Base-by-base conservation (phyloP, 768 basidiomycete species). In the Butyriboletus loyo region DNA sequence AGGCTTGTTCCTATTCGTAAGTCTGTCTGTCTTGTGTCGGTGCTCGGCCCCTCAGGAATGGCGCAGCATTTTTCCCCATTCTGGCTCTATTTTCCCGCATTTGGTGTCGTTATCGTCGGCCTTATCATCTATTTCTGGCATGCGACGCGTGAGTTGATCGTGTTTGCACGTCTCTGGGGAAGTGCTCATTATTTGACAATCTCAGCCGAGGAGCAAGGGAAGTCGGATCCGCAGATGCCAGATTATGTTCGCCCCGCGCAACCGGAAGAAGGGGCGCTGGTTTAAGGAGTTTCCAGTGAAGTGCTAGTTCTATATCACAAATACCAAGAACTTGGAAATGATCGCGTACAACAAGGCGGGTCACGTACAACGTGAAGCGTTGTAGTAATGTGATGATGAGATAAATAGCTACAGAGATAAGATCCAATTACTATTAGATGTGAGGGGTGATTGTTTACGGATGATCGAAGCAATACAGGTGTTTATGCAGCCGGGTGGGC, bases 51-150 rank as follows among this genome's bases (percentile, higher is more conserved):
- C 48, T 64, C n/a, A 56, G 25, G 39, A 31, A 24, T 36, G 44
- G 34, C 52, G 48, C 57, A 92, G 90, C 86, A 91, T 58, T 92
- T 82, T 73, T 68, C 73, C 39, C 92, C 92, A 4, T 93, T 82
- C 75, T 94, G 91, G 90, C 78, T 94, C 15, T 93, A 94, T 76
- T 94, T 94, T 71, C 73, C 85, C 54, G 79, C 92, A 0, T 94
- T 87, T 61, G 77, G 70, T 1, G 75, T 92, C 14, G 83, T 92
- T 54, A 66, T 93, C 39, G 31, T 73, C 13, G 92, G 92, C 4
- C 78, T 94, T 5, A 73, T 94, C 61, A 79, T 85, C 34, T 94
- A 93, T 71, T 93, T 93, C 75, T 94, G 92, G 90, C 74, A 80
- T 66, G 81, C 86, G 7, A 85, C 85, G 32, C 91, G 90, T 92